Evolutionary conservation across 2,329 filamentous ascomycete species (phyloP).

Genomic region (Blumeria graminis): DNA sequence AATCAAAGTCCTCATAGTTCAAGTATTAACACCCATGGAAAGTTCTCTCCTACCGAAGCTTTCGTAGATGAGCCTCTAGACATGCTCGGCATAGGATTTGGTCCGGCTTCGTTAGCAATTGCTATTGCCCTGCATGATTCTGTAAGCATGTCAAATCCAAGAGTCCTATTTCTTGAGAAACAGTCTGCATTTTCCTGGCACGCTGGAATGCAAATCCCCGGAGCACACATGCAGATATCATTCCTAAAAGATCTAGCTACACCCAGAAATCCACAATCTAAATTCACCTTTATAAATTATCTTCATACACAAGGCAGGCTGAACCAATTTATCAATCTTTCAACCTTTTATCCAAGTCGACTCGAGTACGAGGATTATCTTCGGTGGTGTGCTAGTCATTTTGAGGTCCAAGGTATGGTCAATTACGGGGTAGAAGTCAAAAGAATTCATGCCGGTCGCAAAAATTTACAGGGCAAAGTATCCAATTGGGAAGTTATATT

Average conservation of each 20-base stretch:
- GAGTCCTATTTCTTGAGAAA: slow-evolving; percentile 70
- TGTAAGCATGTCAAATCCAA: slow-evolving; percentile 29
- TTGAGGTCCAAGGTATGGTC: slow-evolving; percentile 30
- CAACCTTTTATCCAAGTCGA: slow-evolving; percentile 67
- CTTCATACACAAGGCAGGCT: slow-evolving; percentile 60
- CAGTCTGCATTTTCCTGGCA: slow-evolving; percentile 77
- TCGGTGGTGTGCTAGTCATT: slow-evolving; percentile 69
- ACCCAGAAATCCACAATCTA: slow-evolving; percentile 61
- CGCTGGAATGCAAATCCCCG: slow-evolving; percentile 79
- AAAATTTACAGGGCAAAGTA: slow-evolving; percentile 10
- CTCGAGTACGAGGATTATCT: slow-evolving; percentile 91
- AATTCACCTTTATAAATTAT: slow-evolving; percentile 94
- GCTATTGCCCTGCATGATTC: slow-evolving; percentile 72
- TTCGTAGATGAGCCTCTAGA: slow-evolving; percentile 28
- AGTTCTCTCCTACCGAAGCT: too few relatives aligned
- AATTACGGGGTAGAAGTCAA: slow-evolving; percentile 63
- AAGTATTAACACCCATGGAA: too few relatives aligned
- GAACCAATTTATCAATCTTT: slow-evolving; percentile 72
- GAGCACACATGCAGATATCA: slow-evolving; percentile 91
- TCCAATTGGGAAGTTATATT: slow-evolving; percentile 14
- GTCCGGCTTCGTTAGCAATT: slow-evolving; percentile 71
- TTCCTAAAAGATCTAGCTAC: slow-evolving; percentile 93
- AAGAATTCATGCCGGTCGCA: slow-evolving; percentile 14
- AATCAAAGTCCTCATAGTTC: too few relatives aligned
- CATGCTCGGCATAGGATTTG: slow-evolving; percentile 77